Evolutionary conservation across 768 basidiomycete genomes (phyloP).

Genomic region (Ramaria sp.): DNA sequence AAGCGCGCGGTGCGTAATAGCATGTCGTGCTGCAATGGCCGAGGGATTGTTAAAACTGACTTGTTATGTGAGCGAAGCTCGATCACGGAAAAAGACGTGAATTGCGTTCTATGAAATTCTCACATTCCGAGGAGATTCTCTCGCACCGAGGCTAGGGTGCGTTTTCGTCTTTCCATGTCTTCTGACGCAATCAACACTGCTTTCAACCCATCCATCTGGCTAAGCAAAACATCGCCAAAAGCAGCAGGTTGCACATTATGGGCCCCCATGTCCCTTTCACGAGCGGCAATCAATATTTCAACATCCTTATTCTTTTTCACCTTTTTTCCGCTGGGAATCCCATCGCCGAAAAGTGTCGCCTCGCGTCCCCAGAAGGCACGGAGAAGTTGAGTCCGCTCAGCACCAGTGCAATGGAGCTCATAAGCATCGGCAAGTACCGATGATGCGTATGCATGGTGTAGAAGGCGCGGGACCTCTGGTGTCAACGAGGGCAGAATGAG

Average conservation of each 20-base stretch:
- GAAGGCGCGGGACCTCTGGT: slow-evolving; percentile 58
- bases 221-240: background rate
- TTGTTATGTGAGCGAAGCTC: background rate
- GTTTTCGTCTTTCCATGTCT: slow-evolving; percentile 52
- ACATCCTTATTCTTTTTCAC: slow-evolving; percentile 39
- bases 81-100: background rate
- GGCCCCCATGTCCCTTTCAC: background rate
- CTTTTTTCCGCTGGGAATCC: slow-evolving; percentile 31
- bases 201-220: slow-evolving; percentile 34
- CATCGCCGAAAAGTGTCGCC: slow-evolving; percentile 49
- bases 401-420: slow-evolving; percentile 78
- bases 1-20: slow-evolving; percentile 76
- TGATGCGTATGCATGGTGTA: slow-evolving; percentile 80
- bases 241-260: background rate
- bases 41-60: slow-evolving; percentile 83
- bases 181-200: slow-evolving; percentile 52
- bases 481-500: slow-evolving; percentile 76
- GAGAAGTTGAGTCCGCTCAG: slow-evolving; percentile 70
- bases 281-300: background rate
- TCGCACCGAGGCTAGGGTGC: slow-evolving; percentile 59
- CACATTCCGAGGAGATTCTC: slow-evolving; percentile 71
- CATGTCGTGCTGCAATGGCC: slow-evolving; percentile 79
- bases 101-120: slow-evolving; percentile 17
- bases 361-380: slow-evolving; percentile 91
- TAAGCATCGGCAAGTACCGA: slow-evolving; percentile 80